phyloP scores from a whole-genome alignment of 176 grass and related monocot species.

The Chrysopogon serrulatus region DNA sequence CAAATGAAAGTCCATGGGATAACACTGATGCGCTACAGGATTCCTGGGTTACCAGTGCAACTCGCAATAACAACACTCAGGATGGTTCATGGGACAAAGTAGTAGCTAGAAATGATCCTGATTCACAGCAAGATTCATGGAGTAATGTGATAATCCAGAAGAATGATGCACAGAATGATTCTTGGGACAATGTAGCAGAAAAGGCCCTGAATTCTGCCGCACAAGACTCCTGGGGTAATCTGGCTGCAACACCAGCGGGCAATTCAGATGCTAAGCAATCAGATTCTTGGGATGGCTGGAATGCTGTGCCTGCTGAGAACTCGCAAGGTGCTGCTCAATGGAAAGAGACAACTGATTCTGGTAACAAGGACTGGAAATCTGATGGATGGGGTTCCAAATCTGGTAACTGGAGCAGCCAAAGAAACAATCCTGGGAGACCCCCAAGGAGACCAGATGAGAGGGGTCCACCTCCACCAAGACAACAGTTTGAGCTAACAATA shows the following conservation, averaged over 20 bases:
- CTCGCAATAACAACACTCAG: not conserved
- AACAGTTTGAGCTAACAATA: slow-evolving; percentile 49
- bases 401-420: slow-evolving; percentile 45
- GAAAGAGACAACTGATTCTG: slow-evolving; percentile 32
- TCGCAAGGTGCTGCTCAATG: slow-evolving; percentile 23
- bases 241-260: not conserved
- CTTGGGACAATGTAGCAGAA: slow-evolving; percentile 17
- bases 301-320: slow-evolving; percentile 14
- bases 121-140: slow-evolving; percentile 10
- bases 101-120: not conserved
- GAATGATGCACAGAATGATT: slow-evolving; percentile 6
- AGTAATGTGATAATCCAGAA: not conserved
- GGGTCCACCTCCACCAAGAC: slow-evolving; percentile 31
- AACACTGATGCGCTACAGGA: not conserved
- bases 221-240: slow-evolving; percentile 22
- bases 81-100: slow-evolving; percentile 15
- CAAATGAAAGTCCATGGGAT: slow-evolving; percentile 32
- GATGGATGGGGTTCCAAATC: slow-evolving; percentile 63
- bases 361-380: slow-evolving; percentile 58
- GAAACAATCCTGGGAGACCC: slow-evolving; percentile 40
- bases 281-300: slow-evolving; percentile 41
- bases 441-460: slow-evolving; percentile 49
- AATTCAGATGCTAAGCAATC: slow-evolving; percentile 37
- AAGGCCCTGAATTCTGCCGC: not conserved
- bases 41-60: slow-evolving; percentile 6